Conservation (phyloP, 176 grass and related monocot genomes). For the Musa troglodytarum region DNA sequence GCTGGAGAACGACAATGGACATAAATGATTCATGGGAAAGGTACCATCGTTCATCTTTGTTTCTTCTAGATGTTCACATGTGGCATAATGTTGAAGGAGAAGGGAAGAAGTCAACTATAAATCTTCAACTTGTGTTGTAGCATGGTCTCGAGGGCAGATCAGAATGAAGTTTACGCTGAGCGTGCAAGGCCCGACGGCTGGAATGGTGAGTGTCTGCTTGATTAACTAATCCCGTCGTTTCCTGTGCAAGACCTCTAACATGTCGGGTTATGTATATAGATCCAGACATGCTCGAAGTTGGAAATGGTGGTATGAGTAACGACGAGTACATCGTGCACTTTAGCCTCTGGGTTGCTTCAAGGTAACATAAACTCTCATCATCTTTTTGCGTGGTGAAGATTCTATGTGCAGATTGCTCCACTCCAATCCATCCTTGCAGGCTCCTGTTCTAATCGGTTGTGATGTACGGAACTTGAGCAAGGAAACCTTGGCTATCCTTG, state of each 20-base stretch:
- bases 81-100: background rate
- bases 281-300: conserved; percentile 63
- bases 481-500: conserved; percentile 60
- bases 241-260: background rate
- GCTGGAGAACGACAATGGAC: conserved; percentile 82
- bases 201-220: conserved; percentile 44
- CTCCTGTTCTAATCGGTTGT: conserved; percentile 85
- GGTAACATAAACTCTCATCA: conserved; percentile 7
- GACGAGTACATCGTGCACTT: conserved; percentile 80
- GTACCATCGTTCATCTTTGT: background rate
- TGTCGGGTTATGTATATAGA: background rate
- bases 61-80: too few relatives aligned
- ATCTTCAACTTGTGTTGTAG: too few relatives aligned
- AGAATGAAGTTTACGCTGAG: conserved; percentile 85
- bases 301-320: conserved; percentile 74
- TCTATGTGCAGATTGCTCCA: background rate
- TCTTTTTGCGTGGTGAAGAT: background rate
- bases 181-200: conserved; percentile 75
- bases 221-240: background rate
- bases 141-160: conserved; percentile 70
- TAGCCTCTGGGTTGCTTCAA: conserved; percentile 84
- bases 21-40: conserved; percentile 83
- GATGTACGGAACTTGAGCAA: conserved; percentile 63
- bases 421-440: conserved; percentile 23
- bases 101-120: too few relatives aligned